Evolutionary conservation across 1,139 yeast species (phyloP).

Genomic region (Taphrina wiesneri): DNA sequence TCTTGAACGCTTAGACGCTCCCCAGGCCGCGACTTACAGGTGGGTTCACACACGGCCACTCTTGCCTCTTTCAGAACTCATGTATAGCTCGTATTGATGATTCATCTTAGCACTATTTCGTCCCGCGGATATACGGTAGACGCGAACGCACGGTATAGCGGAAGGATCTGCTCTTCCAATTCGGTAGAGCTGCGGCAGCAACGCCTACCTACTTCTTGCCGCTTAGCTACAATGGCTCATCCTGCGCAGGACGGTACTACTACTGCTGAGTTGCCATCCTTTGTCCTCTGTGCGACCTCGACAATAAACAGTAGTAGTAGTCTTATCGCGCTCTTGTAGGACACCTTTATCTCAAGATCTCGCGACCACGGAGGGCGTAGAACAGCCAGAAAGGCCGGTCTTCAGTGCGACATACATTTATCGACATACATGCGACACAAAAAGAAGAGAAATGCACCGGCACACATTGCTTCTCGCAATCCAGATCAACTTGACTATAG

Average conservation of each 20-base stretch:
- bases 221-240: neutral
- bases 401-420: neutral
- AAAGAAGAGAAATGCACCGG: slow-evolving; percentile 10
- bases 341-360: neutral
- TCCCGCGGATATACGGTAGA: too few relatives aligned
- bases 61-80: too few relatives aligned
- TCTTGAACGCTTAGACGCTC: too few relatives aligned
- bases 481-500: slow-evolving; percentile 17
- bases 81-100: neutral
- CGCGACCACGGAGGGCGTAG: neutral
- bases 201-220: neutral
- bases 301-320: neutral
- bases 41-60: too few relatives aligned
- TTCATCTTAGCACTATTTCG: too few relatives aligned
- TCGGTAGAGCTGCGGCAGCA: slow-evolving; percentile 3
- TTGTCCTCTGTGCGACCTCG: neutral
- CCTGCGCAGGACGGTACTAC: neutral
- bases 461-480: neutral
- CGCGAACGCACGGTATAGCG: neutral
- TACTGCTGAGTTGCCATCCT: neutral
- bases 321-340: neutral
- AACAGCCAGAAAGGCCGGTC: neutral
- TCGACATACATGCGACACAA: slow-evolving; percentile 13
- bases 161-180: neutral
- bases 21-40: too few relatives aligned